These are phyloP conservation scores for Kazachstania viticola DNA, from an alignment of 805 yeast genomes.

Conservation along the genomic window DNA sequence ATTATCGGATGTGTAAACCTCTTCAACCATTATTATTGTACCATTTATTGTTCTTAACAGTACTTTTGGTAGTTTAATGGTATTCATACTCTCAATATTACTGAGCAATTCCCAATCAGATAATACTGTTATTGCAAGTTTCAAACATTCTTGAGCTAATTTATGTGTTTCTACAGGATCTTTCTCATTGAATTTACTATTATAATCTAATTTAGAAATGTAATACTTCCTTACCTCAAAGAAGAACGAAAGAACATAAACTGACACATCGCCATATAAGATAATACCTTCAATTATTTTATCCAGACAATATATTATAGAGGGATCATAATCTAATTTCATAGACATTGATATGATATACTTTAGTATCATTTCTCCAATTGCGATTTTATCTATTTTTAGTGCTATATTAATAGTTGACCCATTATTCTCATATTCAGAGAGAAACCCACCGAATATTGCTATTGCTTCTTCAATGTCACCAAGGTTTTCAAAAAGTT, in stretches of 20 bases:
- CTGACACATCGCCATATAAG: conserved; percentile 34
- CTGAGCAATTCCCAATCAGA: not conserved
- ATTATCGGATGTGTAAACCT: too few relatives aligned
- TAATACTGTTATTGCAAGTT: not conserved
- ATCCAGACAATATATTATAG: conserved; percentile 25
- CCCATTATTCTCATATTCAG: conserved; percentile 8
- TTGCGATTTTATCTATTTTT: conserved; percentile 5
- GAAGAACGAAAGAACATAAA: conserved; percentile 34
- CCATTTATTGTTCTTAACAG: conserved; percentile 6
- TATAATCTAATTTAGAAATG: too few relatives aligned
- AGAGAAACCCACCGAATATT: conserved; percentile 8
- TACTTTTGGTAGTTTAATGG: not conserved
- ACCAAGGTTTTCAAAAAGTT: conserved; percentile 12
- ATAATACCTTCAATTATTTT: conserved; percentile 33
- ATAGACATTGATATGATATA: conserved; percentile 28
- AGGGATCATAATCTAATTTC: conserved; percentile 30
- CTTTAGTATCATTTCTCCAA: conserved; percentile 30
- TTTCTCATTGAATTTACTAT: too few relatives aligned
- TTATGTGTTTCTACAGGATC: conserved; percentile 1
- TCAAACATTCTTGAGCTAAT: conserved; percentile 3
- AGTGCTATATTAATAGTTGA: conserved; percentile 4
- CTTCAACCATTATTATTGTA: conserved; percentile 1
- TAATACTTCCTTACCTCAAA: not conserved
- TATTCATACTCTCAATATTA: too few relatives aligned
- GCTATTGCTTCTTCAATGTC: conserved; percentile 10